Evolutionary conservation across 768 basidiomycete species (phyloP), one percentile per base, ranked within the genome.

Genomic region (Sporobolomyces phaffii): DNA sequence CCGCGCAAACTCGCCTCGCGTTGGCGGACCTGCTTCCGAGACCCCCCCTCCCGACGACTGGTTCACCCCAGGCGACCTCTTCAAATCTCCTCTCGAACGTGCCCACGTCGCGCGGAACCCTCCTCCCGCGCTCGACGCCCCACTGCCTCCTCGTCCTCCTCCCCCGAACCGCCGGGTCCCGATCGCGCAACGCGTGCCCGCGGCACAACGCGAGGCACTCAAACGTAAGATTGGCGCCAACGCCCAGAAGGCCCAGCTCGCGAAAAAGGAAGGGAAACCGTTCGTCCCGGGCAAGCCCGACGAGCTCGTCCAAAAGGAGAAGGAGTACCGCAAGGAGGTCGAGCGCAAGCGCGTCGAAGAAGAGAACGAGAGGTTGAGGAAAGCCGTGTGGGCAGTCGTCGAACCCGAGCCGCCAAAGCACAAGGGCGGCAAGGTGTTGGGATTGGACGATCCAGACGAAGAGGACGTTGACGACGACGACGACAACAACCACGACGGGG

Each of bases 51-150:
- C 65, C 13, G 26, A 6, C 28, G 29, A 45, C 29, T 68, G 66
- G 66, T 41, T 68, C n/a, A 28, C 33, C 2, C 66, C 66, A 15
- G 66, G 66, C 7, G 61, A 68, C 26, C 34, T 68, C 28, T 68
- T 62, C 43, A 22, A 36, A 7, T 36, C 41, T 31, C 41, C 54
- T 10, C 44, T 47, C 15, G 66, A 36, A 26, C 61, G 61, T n/a
- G n/a, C n/a, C n/a, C n/a, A n/a, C n/a, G n/a, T n/a, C n/a, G n/a
- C n/a, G n/a, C n/a, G n/a, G n/a, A n/a, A n/a, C n/a, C n/a, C n/a
- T n/a, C n/a, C n/a, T n/a, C 26, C 24, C 24, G 44, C 44, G n/a
- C 22, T 62, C 13, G 29, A 64, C 31, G 56, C 38, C 5, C 56
- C 56, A 0, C 31, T 51, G 9, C 56, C 40, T 7, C 56, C 63